Percentiles rank a stretch among this genome's conserved stretches.
Evolutionary conservation across 1,284 basidiomycete genomes (phyloP).

Genomic region (Rhizoctonia solani): DNA sequence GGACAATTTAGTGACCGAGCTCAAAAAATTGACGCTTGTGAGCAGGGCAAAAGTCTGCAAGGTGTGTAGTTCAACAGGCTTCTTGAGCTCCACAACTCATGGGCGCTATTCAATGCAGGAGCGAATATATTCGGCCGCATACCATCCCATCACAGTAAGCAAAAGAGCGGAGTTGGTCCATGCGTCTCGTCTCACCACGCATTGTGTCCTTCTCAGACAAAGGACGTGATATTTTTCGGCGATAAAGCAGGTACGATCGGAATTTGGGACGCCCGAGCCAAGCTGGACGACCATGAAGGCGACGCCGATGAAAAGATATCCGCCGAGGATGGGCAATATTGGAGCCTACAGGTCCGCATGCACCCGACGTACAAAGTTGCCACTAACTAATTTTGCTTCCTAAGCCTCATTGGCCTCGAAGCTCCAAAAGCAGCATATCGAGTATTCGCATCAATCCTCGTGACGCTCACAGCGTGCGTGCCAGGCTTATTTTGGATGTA

Average conservation of each 20-base stretch:
- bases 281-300: conserved; percentile 60
- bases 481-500: neutral
- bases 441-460: conserved; percentile 71
- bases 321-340: conserved; percentile 69
- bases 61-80: neutral
- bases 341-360: conserved; percentile 80
- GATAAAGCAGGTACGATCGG: conserved; percentile 79
- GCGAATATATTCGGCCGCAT: conserved; percentile 71
- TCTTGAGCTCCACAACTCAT: neutral
- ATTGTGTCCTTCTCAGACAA: conserved; percentile 48
- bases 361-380: conserved; percentile 75
- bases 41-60: conserved; percentile 68
- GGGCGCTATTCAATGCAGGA: conserved; percentile 53
- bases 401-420: conserved; percentile 73
- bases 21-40: conserved; percentile 62
- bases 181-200: neutral
- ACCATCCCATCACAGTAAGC: conserved; percentile 65
- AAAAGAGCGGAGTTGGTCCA: neutral
- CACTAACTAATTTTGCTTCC: conserved; percentile 69
- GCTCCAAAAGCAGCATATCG: conserved; percentile 74
- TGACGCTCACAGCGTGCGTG: conserved; percentile 66
- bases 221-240: conserved; percentile 79
- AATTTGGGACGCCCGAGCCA: conserved; percentile 78
- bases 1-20: conserved; percentile 55
- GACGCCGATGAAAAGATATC: conserved; percentile 60